A percentile compares a stretch with the other conserved stretches of the same genome.
phyloP scores from a whole-genome alignment of 352 stramenopile species.

The Globisporangium ultimum region DNA sequence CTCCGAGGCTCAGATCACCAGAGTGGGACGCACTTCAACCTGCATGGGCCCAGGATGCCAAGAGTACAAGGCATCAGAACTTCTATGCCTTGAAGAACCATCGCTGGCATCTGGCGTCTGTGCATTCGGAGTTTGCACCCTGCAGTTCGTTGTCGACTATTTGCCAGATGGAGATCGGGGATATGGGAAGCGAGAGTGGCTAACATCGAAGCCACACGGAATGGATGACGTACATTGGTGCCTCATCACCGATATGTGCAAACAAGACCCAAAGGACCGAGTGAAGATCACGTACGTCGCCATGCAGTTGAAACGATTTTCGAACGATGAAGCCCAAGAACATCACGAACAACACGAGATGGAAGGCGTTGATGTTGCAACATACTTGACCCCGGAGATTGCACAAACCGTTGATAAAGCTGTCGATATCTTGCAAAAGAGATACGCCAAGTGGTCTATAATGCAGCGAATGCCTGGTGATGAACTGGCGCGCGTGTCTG shows the following conservation, averaged over 20 bases:
- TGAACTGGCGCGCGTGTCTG: neutral
- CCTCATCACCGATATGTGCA: too few relatives aligned
- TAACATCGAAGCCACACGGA: slow-evolving; percentile 10
- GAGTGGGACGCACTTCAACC: slow-evolving; percentile 11
- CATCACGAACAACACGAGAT: too few relatives aligned
- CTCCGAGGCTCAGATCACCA: neutral
- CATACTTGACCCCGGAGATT: too few relatives aligned
- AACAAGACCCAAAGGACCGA: too few relatives aligned
- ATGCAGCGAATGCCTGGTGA: neutral
- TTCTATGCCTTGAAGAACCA: slow-evolving; percentile 11
- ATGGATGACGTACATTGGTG: neutral
- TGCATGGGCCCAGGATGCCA: slow-evolving; percentile 15
- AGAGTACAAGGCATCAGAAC: slow-evolving; percentile 7
- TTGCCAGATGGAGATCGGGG: neutral
- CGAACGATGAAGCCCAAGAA: too few relatives aligned
- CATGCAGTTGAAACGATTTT: too few relatives aligned
- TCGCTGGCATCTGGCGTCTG: slow-evolving; percentile 20
- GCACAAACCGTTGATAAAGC: too few relatives aligned
- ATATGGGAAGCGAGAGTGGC: slow-evolving; percentile 16
- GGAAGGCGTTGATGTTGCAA: too few relatives aligned
- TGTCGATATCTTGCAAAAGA: too few relatives aligned
- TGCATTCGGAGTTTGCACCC: slow-evolving; percentile 14
- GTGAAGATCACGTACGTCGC: too few relatives aligned
- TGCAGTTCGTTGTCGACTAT: slow-evolving; percentile 13
- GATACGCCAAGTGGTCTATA: too few relatives aligned